These are phyloP conservation scores for Phialocephala sp. DNA, from an alignment of 2,329 filamentous ascomycete genomes.

Conservation along the genomic window DNA sequence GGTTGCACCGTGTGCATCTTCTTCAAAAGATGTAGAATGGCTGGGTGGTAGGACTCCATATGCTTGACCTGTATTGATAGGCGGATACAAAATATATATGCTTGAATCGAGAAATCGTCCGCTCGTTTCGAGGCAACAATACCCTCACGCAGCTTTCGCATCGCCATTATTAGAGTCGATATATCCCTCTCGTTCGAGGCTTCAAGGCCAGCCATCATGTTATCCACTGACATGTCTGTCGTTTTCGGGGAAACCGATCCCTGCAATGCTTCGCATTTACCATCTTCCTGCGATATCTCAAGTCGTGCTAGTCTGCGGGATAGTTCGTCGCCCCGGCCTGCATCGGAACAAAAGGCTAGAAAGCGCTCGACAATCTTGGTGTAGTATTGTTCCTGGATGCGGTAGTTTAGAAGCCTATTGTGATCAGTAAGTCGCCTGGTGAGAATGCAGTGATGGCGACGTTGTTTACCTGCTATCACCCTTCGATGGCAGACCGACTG, in stretches of 20 bases:
- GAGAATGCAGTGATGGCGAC: slow-evolving; percentile 10
- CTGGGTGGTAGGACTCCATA: slow-evolving; percentile 88
- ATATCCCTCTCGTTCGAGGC: slow-evolving; percentile 59
- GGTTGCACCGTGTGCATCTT: slow-evolving; percentile 71
- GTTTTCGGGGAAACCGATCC: slow-evolving; percentile 12
- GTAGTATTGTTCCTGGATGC: slow-evolving; percentile 85
- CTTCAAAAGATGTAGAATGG: slow-evolving; percentile 78
- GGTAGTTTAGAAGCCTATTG: slow-evolving; percentile 70
- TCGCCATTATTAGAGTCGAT: slow-evolving; percentile 76
- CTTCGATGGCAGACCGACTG: slow-evolving; percentile 86
- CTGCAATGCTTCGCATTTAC: slow-evolving; percentile 29
- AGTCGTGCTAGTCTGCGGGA: slow-evolving; percentile 74
- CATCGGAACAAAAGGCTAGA: slow-evolving; percentile 83
- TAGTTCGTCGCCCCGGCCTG: slow-evolving; percentile 73
- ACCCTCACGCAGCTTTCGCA: slow-evolving; percentile 91
- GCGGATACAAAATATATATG: slow-evolving; percentile 90
- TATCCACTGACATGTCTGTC: slow-evolving; percentile 20
- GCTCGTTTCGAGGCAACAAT: slow-evolving; percentile 78
- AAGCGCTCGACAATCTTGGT: slow-evolving; percentile 87
- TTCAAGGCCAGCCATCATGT: slow-evolving; percentile 23
- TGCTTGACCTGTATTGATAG: slow-evolving; percentile 81
- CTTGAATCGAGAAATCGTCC: slow-evolving; percentile 84
- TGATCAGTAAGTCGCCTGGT: background rate
- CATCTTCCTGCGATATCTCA: slow-evolving; percentile 36
- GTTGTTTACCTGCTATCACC: slow-evolving; percentile 77